Percentiles rank a stretch among this genome's conserved stretches.
Evolutionary conservation across 352 stramenopile genomes (phyloP).

Genomic region (Pythium pectinolyticum): DNA sequence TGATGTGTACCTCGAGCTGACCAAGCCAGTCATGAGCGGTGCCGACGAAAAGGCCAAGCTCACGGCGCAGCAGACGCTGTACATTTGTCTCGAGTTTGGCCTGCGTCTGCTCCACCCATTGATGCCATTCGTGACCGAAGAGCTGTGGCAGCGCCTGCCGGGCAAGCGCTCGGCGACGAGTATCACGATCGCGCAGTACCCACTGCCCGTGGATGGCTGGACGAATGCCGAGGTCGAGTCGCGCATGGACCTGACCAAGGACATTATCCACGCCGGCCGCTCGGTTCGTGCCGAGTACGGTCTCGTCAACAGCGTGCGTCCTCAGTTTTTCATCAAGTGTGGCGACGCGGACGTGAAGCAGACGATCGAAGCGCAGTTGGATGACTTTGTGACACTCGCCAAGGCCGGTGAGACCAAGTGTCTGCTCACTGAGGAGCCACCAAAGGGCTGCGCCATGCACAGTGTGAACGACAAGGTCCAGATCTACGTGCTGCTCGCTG

Average conservation of each 20-base stretch:
- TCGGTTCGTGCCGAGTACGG: constrained; percentile 92
- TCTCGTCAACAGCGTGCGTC: constrained; percentile 76
- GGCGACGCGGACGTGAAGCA: constrained; percentile 68
- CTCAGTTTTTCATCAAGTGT: constrained; percentile 91
- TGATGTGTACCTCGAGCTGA: constrained; percentile 99
- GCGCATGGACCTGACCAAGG: constrained; percentile 93
- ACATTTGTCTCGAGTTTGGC: constrained; percentile 80
- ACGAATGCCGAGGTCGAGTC: constrained; percentile 86
- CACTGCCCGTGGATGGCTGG: constrained; percentile 79
- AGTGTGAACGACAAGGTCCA: constrained; percentile 94
- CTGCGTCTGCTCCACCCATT: constrained; percentile 95
- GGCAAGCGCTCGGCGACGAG: constrained; percentile 62
- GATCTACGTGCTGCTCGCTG: constrained; percentile 84
- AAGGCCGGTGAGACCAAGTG: constrained; percentile 91
- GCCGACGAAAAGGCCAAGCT: constrained; percentile 68
- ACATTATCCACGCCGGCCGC: constrained; percentile 93
- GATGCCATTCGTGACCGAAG: constrained; percentile 98
- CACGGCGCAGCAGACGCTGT: constrained; percentile 83
- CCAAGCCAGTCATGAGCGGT: constrained; percentile 96
- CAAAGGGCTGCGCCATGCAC: constrained; percentile 91
- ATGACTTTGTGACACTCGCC: constrained; percentile 95
- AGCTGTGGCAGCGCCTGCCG: constrained; percentile 86
- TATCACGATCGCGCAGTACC: constrained; percentile 83
- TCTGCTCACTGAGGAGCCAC: constrained; percentile 78
- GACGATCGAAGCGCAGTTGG: constrained; percentile 77